phyloP scores from a whole-genome alignment of 371 early-diverging fungal genomes.

The Syncephalastrum contaminatum region DNA sequence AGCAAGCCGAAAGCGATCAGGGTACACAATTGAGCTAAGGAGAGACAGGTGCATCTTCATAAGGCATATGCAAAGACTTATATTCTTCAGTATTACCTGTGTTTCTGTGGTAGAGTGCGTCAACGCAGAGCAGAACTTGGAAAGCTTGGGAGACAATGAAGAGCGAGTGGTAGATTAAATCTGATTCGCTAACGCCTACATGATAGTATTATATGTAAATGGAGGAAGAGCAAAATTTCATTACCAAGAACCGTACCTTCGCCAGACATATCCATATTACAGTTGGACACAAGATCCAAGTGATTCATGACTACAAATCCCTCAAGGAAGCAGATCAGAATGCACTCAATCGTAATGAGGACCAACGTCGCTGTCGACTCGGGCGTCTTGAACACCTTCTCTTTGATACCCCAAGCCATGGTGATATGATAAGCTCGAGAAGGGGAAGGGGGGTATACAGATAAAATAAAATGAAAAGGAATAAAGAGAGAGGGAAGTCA shows the following conservation, averaged over 20 bases:
- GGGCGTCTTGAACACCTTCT: conserved; percentile 28
- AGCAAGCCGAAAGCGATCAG: conserved; percentile 42
- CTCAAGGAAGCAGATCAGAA: conserved; percentile 42
- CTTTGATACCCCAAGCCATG: conserved; percentile 9
- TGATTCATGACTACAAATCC: conserved; percentile 46
- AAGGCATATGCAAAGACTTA: background rate
- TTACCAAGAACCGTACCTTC: conserved; percentile 19
- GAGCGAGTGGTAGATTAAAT: conserved; percentile 49
- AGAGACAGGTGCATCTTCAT: background rate
- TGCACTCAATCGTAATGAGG: conserved; percentile 33
- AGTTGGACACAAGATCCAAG: conserved; percentile 36
- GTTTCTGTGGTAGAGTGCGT: conserved; percentile 47
- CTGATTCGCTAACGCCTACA: conserved; percentile 51
- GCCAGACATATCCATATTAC: conserved; percentile 18
- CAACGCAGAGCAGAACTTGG: conserved; percentile 43
- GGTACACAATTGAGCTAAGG: conserved; percentile 39
- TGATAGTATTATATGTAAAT: background rate
- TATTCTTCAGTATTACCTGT: conserved; percentile 26
- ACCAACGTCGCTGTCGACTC: conserved; percentile 28
- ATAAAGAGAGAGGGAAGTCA: background rate
- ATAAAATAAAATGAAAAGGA: conserved; percentile 4
- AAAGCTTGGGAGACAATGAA: conserved; percentile 51
- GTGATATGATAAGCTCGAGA: background rate
- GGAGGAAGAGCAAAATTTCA: too few relatives aligned
- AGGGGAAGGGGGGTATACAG: conserved; percentile 4